Conservation (phyloP, 2,329 filamentous ascomycete genomes). For the Talaromyces sp. region DNA sequence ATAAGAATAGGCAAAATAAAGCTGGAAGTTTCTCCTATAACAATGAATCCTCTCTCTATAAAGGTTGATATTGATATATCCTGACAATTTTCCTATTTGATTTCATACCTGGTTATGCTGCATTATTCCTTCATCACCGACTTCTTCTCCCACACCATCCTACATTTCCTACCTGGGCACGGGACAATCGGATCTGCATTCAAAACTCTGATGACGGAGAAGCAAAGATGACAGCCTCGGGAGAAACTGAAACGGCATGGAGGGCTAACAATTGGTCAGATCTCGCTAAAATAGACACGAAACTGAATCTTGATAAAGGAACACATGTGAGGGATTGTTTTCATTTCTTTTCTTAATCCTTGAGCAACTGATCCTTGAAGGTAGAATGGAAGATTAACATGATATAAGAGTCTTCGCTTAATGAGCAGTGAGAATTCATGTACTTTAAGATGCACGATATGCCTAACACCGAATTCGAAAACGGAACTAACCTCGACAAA, state of each 20-base stretch:
- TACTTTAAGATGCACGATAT: slow-evolving; percentile 11
- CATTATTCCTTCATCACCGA: slow-evolving; percentile 3
- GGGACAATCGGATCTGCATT: slow-evolving; percentile 2
- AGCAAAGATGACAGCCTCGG: not conserved
- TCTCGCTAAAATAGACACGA: slow-evolving; percentile 9
- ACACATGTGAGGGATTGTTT: slow-evolving; percentile 7
- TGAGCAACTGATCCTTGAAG: slow-evolving; percentile 2
- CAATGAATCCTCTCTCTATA: not conserved
- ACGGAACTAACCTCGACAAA: slow-evolving; percentile 6
- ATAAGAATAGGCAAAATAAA: slow-evolving; percentile 4
- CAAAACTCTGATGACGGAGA: not conserved
- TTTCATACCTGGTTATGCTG: not conserved
- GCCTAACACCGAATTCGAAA: not conserved
- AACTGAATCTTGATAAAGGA: slow-evolving; percentile 3
- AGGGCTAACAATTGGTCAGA: not conserved
- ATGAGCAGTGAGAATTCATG: slow-evolving; percentile 5
- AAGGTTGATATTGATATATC: not conserved
- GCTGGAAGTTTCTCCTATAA: slow-evolving; percentile 1
- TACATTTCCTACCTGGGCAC: slow-evolving; percentile 10
- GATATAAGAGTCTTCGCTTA: not conserved
- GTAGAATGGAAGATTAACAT: slow-evolving; percentile 6
- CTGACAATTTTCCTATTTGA: not conserved
- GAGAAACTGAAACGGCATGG: not conserved
- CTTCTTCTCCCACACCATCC: not conserved
- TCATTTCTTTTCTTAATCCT: slow-evolving; percentile 3